Percentiles rank a stretch among this genome's conserved stretches.
Conservation (phyloP, 805 yeast genomes). For the Zygoascus ofunaensis region DNA sequence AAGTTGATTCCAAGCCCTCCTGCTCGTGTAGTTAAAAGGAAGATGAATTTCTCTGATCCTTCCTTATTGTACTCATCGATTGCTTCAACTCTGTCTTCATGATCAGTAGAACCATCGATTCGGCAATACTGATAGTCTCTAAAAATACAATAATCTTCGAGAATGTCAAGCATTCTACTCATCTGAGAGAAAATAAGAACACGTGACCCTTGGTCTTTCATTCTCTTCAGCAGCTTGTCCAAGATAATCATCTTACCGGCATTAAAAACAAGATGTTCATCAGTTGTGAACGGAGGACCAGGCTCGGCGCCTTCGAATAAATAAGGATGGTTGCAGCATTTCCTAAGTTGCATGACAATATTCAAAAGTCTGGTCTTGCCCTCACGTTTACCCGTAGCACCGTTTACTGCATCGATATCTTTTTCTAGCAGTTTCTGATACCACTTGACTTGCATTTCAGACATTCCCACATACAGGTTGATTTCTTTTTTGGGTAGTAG, state of each 20-base stretch:
- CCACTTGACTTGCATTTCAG: conserved; percentile 92
- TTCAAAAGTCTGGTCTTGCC: conserved; percentile 75
- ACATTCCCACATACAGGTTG: conserved; percentile 90
- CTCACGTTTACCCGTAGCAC: conserved; percentile 83
- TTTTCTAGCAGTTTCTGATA: conserved; percentile 78
- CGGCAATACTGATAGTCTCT: conserved; percentile 83
- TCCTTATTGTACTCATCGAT: conserved; percentile 86
- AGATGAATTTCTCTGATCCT: conserved; percentile 70
- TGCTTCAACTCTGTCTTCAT: conserved; percentile 85
- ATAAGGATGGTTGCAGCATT: conserved; percentile 96
- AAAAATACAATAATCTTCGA: conserved; percentile 84
- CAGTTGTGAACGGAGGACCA: conserved; percentile 95
- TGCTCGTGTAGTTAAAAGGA: conserved; percentile 85
- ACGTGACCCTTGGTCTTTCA: conserved; percentile 74
- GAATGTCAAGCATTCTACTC: conserved; percentile 80
- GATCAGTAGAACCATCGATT: conserved; percentile 89
- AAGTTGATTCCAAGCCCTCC: conserved; percentile 94
- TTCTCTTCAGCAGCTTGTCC: conserved; percentile 68
- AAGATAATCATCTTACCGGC: conserved; percentile 86
- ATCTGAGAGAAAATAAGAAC: conserved; percentile 89
- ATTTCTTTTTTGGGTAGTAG: conserved; percentile 82
- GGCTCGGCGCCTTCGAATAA: conserved; percentile 98
- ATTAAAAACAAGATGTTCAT: conserved; percentile 80
- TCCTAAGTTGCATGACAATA: conserved; percentile 92
- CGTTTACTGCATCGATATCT: conserved; percentile 93